Conservation (phyloP, 768 basidiomycete genomes). For the Clitopilus passeckerianus region DNA sequence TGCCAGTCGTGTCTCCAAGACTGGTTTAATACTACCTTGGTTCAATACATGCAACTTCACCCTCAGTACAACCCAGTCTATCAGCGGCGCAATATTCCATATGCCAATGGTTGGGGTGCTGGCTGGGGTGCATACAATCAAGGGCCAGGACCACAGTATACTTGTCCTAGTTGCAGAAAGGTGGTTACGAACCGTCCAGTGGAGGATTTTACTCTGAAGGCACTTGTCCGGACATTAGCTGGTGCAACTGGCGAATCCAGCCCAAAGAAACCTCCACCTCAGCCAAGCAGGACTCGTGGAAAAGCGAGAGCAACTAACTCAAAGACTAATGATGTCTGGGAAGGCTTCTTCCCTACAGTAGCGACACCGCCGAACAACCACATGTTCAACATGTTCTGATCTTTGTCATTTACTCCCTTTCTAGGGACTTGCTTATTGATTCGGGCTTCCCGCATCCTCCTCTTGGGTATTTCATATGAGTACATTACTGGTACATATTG, state of each 20-base stretch:
- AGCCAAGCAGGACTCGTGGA: slow-evolving; percentile 11
- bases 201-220: slow-evolving; percentile 60
- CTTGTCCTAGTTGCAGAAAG: slow-evolving; percentile 65
- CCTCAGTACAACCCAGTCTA: slow-evolving; percentile 38
- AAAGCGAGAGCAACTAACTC: slow-evolving; percentile 12
- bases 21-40: slow-evolving; percentile 45
- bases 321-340: slow-evolving; percentile 31
- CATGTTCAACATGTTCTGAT: not conserved
- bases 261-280: slow-evolving; percentile 24
- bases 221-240: slow-evolving; percentile 46
- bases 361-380: not conserved
- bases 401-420: not conserved
- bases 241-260: slow-evolving; percentile 42
- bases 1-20: slow-evolving; percentile 58
- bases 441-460: not conserved
- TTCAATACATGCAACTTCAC: slow-evolving; percentile 40
- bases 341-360: slow-evolving; percentile 37
- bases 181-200: slow-evolving; percentile 43
- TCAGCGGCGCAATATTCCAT: not conserved
- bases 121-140: slow-evolving; percentile 19
- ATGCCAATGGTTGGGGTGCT: slow-evolving; percentile 19
- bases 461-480: not conserved
- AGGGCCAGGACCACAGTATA: slow-evolving; percentile 36
- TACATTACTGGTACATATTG: not conserved
- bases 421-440: too few relatives aligned